Evolutionary conservation across 306 rosid species (phyloP).

Genomic region (Lagenaria siceraria): DNA sequence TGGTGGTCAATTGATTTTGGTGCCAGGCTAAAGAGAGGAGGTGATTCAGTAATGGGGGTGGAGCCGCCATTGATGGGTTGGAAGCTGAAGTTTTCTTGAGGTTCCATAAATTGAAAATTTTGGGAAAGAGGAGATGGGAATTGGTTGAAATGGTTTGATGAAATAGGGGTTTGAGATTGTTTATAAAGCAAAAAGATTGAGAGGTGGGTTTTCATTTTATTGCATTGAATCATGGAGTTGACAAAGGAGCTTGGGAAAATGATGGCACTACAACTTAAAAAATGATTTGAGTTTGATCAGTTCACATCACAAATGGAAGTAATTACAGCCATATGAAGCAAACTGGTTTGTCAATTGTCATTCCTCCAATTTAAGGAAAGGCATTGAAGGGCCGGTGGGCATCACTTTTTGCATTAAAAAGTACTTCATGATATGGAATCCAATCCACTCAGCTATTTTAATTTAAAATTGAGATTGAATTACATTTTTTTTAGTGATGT

Average conservation of each 20-base stretch:
- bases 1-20: background rate
- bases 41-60: background rate
- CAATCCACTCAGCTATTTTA: background rate
- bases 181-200: background rate
- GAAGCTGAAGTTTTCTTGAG: background rate
- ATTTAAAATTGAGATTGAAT: background rate
- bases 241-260: background rate
- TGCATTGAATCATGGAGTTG: background rate
- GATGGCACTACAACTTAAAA: background rate
- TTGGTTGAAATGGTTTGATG: background rate
- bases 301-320: background rate
- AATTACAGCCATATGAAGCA: conserved; percentile 1
- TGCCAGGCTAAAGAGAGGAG: background rate
- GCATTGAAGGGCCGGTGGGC: background rate
- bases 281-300: background rate
- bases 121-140: background rate
- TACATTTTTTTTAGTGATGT: too few relatives aligned
- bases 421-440: background rate
- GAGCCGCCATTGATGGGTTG: background rate
- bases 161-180: background rate
- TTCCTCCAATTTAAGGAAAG: background rate
- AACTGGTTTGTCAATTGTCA: background rate
- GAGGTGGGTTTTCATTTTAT: background rate
- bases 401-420: background rate
- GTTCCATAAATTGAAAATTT: background rate